phyloP scores from a whole-genome alignment of 2,329 filamentous ascomycete genomes.

The Lithohypha guttulata region DNA sequence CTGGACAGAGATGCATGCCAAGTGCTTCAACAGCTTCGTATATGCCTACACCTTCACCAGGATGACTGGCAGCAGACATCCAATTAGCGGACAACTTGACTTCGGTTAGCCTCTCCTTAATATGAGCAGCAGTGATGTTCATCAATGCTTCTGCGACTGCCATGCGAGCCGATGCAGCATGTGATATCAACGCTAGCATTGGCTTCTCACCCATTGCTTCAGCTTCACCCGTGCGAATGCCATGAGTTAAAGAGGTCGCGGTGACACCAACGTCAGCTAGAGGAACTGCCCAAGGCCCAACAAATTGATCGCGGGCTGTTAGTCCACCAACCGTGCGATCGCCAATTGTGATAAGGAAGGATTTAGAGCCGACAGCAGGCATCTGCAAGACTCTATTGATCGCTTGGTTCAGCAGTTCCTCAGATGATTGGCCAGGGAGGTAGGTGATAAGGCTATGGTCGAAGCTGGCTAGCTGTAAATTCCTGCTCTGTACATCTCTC shows the following conservation, averaged over 20 bases:
- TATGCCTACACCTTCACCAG: conserved; percentile 80
- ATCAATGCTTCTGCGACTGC: conserved; percentile 86
- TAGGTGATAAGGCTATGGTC: conserved; percentile 62
- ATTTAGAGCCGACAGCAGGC: conserved; percentile 90
- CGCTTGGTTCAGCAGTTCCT: conserved; percentile 53
- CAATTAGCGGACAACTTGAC: conserved; percentile 92
- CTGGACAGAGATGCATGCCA: conserved; percentile 81
- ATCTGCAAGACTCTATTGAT: conserved; percentile 71
- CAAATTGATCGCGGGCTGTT: conserved; percentile 84
- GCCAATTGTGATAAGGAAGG: conserved; percentile 92
- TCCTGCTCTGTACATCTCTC: conserved; percentile 59
- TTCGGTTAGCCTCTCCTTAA: conserved; percentile 61
- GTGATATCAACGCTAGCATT: conserved; percentile 75
- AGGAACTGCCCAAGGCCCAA: conserved; percentile 90
- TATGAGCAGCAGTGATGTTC: conserved; percentile 76
- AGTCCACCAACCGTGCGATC: conserved; percentile 87
- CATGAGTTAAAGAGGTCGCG: conserved; percentile 63
- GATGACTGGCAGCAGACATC: conserved; percentile 95
- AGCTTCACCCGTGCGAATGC: conserved; percentile 74
- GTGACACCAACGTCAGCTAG: conserved; percentile 93
- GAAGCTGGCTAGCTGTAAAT: conserved; percentile 58
- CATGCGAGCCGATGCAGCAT: conserved; percentile 88
- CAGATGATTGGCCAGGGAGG: conserved; percentile 45
- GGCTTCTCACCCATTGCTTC: conserved; percentile 97
- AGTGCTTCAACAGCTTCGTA: conserved; percentile 92